Base-by-base conservation (phyloP, 2,329 filamentous ascomycete species). In the Colletotrichum sublineola region DNA sequence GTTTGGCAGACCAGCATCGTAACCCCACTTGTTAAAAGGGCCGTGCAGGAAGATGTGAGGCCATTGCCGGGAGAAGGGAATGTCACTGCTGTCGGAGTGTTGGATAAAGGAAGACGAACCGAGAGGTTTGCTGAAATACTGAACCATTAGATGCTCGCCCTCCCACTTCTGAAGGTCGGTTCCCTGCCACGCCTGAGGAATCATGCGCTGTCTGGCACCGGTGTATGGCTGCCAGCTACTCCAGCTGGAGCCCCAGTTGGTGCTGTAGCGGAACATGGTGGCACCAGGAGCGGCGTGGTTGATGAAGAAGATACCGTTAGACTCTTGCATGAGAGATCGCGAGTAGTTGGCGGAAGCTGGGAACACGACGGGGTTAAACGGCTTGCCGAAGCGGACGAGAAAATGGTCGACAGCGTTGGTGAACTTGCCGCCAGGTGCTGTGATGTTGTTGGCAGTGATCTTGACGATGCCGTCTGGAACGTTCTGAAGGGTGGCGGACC, bases 21-120 rank as follows among this genome's bases (percentile, higher is more conserved):
- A 92, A 18, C 90, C 90, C 76, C 88, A 92, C 71, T 89, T 83
- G 76, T 92, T 92, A 80, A 87, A 92, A 0, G 85, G 83, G 1
- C 90, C 91, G 62, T 92, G 88, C 60, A 89, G 85, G 77, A 88
- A 90, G 14, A 92, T 79, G 77, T 92, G 90, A 6, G 90, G 90
- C 77, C 89, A 90, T 40, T 88, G 84, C 63, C 90, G 83, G 31
- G 62, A 15, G 24, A 48, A 72, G 12, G 83, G 80, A 6, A 80
- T 78, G 8, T 78, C 75, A 53, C 79, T 78, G 62, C 68, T 73
- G 78, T 92, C 90, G 48, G 86, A 87, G 75, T 92, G 86, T 76
- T 92, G 89, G 14, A 89, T 79, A 75, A 91, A 88, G 73, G 86
- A 84, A 76, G 88, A 90, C 74, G 89, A 91, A 8, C 89, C 89